phyloP scores from a whole-genome alignment of 75 land plant species.

The Isoetes taiwanensis region DNA sequence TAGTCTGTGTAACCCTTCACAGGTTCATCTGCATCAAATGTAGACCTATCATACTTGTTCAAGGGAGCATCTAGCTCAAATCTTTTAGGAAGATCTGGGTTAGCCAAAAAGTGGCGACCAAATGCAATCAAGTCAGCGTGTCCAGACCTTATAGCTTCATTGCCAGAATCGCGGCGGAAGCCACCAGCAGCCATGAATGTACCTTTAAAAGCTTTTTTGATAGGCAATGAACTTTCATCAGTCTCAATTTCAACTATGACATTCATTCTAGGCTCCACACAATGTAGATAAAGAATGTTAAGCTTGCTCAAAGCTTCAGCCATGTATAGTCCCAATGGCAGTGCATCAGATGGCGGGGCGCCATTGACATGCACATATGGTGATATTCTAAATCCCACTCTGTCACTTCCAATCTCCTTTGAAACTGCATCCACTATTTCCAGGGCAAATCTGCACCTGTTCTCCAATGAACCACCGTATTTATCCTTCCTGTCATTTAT shows the following conservation, averaged over 20 bases:
- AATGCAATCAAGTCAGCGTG: background rate
- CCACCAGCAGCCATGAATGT: background rate
- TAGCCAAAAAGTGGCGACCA: background rate
- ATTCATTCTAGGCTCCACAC: constrained; percentile 1
- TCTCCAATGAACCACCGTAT: background rate
- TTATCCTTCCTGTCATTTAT: background rate
- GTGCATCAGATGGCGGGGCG: background rate
- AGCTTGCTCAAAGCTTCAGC: background rate
- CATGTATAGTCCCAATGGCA: background rate
- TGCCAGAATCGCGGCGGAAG: background rate
- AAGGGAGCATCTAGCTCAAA: background rate
- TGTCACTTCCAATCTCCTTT: background rate
- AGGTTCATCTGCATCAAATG: background rate
- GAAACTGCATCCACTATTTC: background rate
- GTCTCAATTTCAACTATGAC: background rate
- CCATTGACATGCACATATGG: background rate
- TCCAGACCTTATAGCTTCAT: background rate
- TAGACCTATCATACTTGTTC: background rate
- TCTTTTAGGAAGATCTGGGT: background rate
- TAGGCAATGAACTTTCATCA: background rate
- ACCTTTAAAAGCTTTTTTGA: background rate
- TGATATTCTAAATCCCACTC: background rate
- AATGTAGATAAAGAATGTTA: background rate
- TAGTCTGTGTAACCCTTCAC: background rate
- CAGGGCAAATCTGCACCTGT: background rate